Base-by-base conservation (phyloP, 208 protist genomes). In the Acanthamoeba lenticulata region DNA sequence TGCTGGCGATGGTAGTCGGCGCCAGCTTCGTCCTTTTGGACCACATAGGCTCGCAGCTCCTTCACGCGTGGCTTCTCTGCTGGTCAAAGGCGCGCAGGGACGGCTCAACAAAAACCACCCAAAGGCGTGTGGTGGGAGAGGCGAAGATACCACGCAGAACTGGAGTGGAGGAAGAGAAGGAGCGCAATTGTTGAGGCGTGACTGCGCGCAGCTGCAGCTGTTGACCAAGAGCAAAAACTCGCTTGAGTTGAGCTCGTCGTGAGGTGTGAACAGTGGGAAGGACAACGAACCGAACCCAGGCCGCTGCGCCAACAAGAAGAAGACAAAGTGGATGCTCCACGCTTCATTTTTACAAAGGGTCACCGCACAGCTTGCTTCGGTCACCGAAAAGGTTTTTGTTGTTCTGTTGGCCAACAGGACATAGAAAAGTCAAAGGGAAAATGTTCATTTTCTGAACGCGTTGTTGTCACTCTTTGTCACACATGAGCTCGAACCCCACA, bases 1-100 rank as follows among this genome's bases (percentile, higher is more conserved):
- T 91, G 65, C 79, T 96, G 95, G 38, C 72, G 55, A 92, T 96
- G 95, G 85, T 95, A 96, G 94, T 96, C 95, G 24, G 94, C 94
- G 11, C 94, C 95, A n/a, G 69, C 90, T 34, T 91, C 94, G 45
- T 95, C 89, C 60, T 96, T 79, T 24, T 85, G 93, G 5, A 96
- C 44, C 24, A 96, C 95, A 67, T 95, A 95, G n/a, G 94, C 94
- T 44, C 94, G 32, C 34, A 95, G 36, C 93, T 95, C 94, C 79
- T 95, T 95, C 49, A 95, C 77, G 7, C 77, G 77, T 29, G 77
- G 77, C 44, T 86, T 86, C 38, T 86, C 77, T 86, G 38, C 13
- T 72, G 7, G 6, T 96, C 65, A 17, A 0, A 74, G 21, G 7
- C 6, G 96, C 17, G 95, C 95, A 9, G 21, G 52, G 0, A 5